These are phyloP conservation scores for Nothophaeocryptopus gaeumannii DNA, from an alignment of 2,329 filamentous ascomycete species.

Conservation along the genomic window DNA sequence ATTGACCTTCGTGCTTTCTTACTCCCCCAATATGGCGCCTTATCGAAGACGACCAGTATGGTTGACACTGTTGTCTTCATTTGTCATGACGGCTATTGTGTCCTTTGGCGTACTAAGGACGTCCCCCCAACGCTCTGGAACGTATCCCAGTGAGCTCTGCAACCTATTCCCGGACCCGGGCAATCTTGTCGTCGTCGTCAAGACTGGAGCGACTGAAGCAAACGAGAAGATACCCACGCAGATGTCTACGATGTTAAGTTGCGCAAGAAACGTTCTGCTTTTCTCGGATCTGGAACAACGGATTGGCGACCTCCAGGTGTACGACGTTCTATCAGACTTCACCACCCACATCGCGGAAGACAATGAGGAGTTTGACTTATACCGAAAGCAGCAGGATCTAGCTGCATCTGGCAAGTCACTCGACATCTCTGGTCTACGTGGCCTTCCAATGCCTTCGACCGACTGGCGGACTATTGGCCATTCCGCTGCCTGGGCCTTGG, in stretches of 20 bases:
- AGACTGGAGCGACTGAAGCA: conserved; percentile 56
- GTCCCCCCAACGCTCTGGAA: too few species aligned
- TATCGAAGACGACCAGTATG: too few species aligned
- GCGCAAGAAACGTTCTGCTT: conserved; percentile 47
- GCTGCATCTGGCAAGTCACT: conserved; percentile 14
- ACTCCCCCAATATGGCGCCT: too few species aligned
- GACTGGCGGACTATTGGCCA: too few species aligned
- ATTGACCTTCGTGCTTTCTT: too few species aligned
- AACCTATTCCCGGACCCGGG: conserved; percentile 27
- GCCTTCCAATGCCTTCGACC: conserved; percentile 8
- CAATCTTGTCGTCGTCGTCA: conserved; percentile 54
- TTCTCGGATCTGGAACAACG: conserved; percentile 49
- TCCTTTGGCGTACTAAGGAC: too few species aligned
- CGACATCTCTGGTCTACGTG: conserved; percentile 17
- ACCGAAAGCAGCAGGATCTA: conserved; percentile 21
- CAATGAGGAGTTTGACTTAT: conserved; percentile 27
- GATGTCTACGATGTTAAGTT: conserved; percentile 52
- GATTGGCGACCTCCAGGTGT: conserved; percentile 37
- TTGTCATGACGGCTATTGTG: too few species aligned
- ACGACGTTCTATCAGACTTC: conserved; percentile 28
- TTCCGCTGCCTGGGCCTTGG: too few species aligned
- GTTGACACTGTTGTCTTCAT: too few species aligned
- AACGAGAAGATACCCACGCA: conserved; percentile 53
- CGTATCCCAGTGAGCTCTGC: too few species aligned
- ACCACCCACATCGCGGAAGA: conserved; percentile 10